Evolutionary conservation across 805 yeast genomes (phyloP).

Genomic region (Lipomyces chichibuensis): DNA sequence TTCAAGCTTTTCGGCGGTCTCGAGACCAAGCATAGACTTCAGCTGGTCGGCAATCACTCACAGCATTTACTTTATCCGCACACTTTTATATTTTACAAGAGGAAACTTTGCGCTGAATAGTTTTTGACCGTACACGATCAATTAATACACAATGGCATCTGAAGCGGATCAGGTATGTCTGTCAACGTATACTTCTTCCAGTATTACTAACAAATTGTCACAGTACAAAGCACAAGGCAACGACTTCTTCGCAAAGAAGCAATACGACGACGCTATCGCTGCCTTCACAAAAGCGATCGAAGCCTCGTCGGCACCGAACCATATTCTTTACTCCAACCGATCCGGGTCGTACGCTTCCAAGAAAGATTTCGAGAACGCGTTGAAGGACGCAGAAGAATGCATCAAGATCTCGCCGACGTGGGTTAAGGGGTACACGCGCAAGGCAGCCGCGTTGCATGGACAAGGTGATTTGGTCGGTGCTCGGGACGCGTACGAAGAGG

Average conservation of each 20-base stretch:
- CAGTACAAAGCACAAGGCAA: conserved; percentile 85
- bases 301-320: conserved; percentile 79
- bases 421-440: conserved; percentile 95
- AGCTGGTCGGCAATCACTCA: no score
- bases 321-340: conserved; percentile 89
- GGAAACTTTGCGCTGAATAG: background rate
- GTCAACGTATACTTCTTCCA: background rate
- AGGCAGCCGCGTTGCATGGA: conserved; percentile 93
- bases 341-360: conserved; percentile 87
- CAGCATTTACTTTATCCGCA: background rate
- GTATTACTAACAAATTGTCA: background rate
- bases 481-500: conserved; percentile 68
- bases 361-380: conserved; percentile 72
- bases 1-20: conserved; percentile 4
- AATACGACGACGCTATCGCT: conserved; percentile 77
- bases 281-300: conserved; percentile 85
- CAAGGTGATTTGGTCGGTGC: conserved; percentile 78
- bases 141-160: conserved; percentile 4
- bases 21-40: background rate
- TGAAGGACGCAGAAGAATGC: conserved; percentile 83
- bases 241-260: conserved; percentile 86
- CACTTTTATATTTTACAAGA: background rate
- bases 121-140: background rate
- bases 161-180: conserved; percentile 31
- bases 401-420: conserved; percentile 78